These are phyloP conservation scores for Globisporangium yorkense DNA, from an alignment of 352 stramenopile genomes.

Conservation along the genomic window DNA sequence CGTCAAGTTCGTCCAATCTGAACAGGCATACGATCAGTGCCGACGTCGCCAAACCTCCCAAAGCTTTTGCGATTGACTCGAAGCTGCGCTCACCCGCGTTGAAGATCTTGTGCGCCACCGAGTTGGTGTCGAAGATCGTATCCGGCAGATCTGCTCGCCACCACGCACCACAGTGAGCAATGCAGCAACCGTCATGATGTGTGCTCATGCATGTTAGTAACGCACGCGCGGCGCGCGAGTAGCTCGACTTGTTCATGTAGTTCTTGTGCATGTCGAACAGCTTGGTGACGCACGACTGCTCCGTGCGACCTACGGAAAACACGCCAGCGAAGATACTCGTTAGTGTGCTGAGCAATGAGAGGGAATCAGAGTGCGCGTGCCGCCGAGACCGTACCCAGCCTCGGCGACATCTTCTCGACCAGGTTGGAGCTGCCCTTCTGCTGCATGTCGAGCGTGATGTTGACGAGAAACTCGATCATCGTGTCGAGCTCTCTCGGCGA, in stretches of 20 bases:
- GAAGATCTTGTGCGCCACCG: conserved; percentile 66
- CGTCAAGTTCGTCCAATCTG: conserved; percentile 25
- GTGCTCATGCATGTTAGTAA: not conserved
- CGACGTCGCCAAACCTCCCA: not conserved
- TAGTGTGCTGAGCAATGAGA: not conserved
- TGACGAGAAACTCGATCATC: conserved; percentile 50
- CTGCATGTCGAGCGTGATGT: conserved; percentile 60
- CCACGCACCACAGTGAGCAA: not conserved
- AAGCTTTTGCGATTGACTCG: not conserved
- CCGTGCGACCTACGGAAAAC: conserved; percentile 30
- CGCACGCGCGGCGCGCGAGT: conserved; percentile 43
- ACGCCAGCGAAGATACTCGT: not conserved
- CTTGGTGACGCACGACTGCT: conserved; percentile 52
- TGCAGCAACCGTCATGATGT: not conserved
- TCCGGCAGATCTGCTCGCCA: conserved; percentile 38
- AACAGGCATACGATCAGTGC: not conserved
- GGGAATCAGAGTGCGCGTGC: not conserved
- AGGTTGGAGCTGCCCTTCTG: conserved; percentile 36
- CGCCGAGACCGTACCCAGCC: conserved; percentile 12
- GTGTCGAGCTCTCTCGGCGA: conserved; percentile 42
- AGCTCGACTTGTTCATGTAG: conserved; percentile 33
- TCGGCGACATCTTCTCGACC: conserved; percentile 22
- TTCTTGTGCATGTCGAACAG: conserved; percentile 47
- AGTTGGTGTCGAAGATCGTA: conserved; percentile 44
- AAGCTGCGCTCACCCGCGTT: conserved; percentile 27